Evolutionary conservation across 2,329 filamentous ascomycete genomes (phyloP), one percentile per base, ranked within the genome.

Genomic region (Aureobasidium sp.): DNA sequence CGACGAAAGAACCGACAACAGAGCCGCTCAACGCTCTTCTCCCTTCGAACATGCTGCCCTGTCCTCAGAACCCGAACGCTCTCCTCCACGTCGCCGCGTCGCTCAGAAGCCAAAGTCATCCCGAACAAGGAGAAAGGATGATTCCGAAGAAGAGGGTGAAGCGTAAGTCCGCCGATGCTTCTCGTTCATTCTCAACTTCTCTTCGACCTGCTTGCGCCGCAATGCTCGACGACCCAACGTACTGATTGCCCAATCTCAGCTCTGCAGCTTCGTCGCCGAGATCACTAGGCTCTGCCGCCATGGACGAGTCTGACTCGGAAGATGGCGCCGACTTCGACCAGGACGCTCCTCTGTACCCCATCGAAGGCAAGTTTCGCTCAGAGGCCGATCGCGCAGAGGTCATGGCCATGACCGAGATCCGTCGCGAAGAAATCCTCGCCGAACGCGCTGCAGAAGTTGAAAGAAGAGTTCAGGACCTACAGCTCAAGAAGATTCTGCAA

Each of bases 371-470:
- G 63, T 87, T 81, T 66, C 76, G 79, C 56, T 78, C 81, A 62
- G 74, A 72, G 55, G 73, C 74, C 58, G 75, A 76, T 59, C 74
- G 71, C 61, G 65, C 68, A 8, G 61, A 86, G 48, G 93, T 98
- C 57, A 84, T 93, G 79, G 80, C 77, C 54, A 83, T 96, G 79
- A 85, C 90, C 25, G 90, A 97, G 72, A 84, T 97, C 48, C 84
- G 95, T 65, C 86, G 91, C 58, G 93, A 98, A 69, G 83, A 89
- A 66, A 84, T 95, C 39, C 79, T 98, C 6, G 91, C 90, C 17
- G 88, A 95, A 61, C 88, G 93, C 59, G 85, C 86, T 30, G 83
- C 88, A 62, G 84, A 93, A 67, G 84, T 90, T 55, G 87, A 93
- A 64, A 83, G 84, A 49, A 84, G 87, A 61, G 81, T 86, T 56